These are phyloP conservation scores for Clarireedia paspali DNA, from an alignment of 2,329 filamentous ascomycete genomes.

Conservation along the genomic window DNA sequence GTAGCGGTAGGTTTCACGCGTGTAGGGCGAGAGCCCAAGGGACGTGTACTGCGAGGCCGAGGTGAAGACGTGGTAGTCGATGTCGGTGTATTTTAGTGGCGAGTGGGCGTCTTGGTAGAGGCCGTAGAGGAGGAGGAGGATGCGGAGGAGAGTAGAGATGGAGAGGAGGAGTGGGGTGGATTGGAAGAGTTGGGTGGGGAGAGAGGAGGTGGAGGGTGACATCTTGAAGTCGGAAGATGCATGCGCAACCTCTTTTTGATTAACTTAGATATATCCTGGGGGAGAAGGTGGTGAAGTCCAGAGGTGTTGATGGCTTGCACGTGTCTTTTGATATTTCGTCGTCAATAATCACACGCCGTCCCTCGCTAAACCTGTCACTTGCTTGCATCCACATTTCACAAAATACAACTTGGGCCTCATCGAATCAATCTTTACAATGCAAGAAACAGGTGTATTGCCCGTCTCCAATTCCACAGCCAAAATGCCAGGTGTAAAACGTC, in stretches of 20 bases:
- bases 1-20: conserved; percentile 91
- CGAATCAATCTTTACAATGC: not conserved
- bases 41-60: conserved; percentile 77
- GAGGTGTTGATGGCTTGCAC: not conserved
- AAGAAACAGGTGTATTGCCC: not conserved
- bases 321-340: not conserved
- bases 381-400: not conserved
- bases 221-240: not conserved
- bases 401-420: not conserved
- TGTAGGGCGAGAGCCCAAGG: conserved; percentile 67
- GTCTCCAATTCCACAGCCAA: not conserved
- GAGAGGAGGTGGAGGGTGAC: not conserved
- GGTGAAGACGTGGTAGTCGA: conserved; percentile 97
- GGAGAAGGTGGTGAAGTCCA: not conserved
- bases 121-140: conserved; percentile 74
- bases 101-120: conserved; percentile 88
- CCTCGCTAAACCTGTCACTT: not conserved
- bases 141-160: conserved; percentile 57
- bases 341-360: too few relatives aligned
- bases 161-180: conserved; percentile 42
- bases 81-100: conserved; percentile 95
- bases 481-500: conserved; percentile 8
- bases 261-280: too few relatives aligned
- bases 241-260: too few relatives aligned
- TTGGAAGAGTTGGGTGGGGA: not conserved